Base-by-base conservation (phyloP, 176 grass and related monocot genomes). In the Poa pratensis region DNA sequence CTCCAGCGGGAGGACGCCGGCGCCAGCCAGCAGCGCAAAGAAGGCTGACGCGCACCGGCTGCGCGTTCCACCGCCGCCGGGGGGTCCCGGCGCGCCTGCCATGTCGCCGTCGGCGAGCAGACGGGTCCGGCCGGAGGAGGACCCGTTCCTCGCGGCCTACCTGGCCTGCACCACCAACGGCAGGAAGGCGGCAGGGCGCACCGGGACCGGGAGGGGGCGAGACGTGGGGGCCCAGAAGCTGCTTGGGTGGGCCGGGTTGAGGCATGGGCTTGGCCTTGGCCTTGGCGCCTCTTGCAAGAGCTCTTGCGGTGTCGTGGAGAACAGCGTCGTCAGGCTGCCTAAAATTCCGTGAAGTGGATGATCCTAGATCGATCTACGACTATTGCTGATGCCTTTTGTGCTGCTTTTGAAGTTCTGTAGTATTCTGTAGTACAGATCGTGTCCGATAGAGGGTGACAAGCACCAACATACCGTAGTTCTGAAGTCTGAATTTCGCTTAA, bases 121-220 rank as follows among this genome's bases (percentile, higher is more conserved):
- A 15, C 77, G 57, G 26, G 18, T 73, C 37, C 63, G 79, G 75
- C 71, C 85, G 3, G 83, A 81, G 37, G 88, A 90, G 8, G 96
- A 98, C 51, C 93, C 91, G 10, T 98, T 98, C 40, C 89, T 95
- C 0, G 93, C 93, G 14, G 96, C 96, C 48, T 92, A 88, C 69
- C 74, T 87, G 26, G 91, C 92, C 23, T 98, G 96, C 87, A 95
- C 93, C 40, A 84, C 73, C 8, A 65, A 26, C 35, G 57, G 70
- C 12, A 43, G 66, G 18, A 39, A 52, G 10, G 20, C 8, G 50
- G 20, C 22, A 24, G 57, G 66, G 7, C 26, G 53, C 32, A 0
- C 19, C 10, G 40, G 35, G 35, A 6, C 35, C 0, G n/a, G 11
- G 6, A 66, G 63, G 60, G 26, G 32, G 20, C 19, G 58, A 4